Base-by-base conservation (phyloP, 2,329 filamentous ascomycete genomes). In the Fusarium sp. region DNA sequence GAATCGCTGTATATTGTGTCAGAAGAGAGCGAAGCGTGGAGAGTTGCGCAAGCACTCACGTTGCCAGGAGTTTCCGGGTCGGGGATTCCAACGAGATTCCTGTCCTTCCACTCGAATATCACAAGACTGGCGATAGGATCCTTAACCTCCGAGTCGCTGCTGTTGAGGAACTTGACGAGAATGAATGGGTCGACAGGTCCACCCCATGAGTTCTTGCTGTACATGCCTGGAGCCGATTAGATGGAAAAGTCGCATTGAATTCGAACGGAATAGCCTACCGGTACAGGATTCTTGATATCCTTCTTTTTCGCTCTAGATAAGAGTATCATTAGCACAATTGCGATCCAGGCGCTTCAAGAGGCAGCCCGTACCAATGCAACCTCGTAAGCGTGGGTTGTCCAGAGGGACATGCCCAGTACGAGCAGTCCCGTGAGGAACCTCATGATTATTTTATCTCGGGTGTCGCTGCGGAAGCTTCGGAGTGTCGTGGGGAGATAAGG, bases 91-190 rank as follows among this genome's bases (percentile, higher is more conserved):
- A 99, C 90, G 57, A 95, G 85, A 52, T 88, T 82, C 77, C 92
- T 90, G 77, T 99, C 96, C 72, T 87, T 90, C 93, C 95, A 99
- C 81, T 99, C 95, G 79, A 97, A 99, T 68, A 99, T 91, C 53
- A 97, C 86, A 73, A 98, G 81, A 79, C 94, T 97, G 69, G 94
- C 91, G 43, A 93, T 84, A 7, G 92, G 91, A 78, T 97, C 92
- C 45, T 86, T 83, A 24, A 63, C 74, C 58, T 90, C 85, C 33
- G 87, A 86, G 60, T 87, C 82, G 74, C 87, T 78, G 81, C 85
- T 76, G 81, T 86, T 80, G 40, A 91, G 81, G 76, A 97, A 97
- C 77, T 93, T 94, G 78, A 94, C 87, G 72, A 92, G 86, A 78
- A 98, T 97, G 82, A 94, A 97, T 20, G 95, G 95, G 73, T 98